These are phyloP conservation scores for Corynascus novoguineensis DNA, from an alignment of 495 filamentous ascomycete species.

Conservation along the genomic window DNA sequence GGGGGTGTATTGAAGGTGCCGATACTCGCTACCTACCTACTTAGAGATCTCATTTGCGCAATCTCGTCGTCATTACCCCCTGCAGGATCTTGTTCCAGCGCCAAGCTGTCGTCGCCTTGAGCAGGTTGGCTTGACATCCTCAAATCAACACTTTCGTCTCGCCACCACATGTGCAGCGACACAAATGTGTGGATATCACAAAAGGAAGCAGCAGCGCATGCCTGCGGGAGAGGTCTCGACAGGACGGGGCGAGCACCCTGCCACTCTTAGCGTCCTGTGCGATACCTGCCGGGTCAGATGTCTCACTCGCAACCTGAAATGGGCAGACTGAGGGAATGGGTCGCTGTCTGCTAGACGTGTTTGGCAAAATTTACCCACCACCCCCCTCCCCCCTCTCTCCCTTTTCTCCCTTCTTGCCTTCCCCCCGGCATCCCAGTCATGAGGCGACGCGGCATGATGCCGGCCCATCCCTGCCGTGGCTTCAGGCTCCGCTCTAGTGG, in stretches of 20 bases:
- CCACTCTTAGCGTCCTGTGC: background rate
- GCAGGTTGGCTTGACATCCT: background rate
- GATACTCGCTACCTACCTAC: no score
- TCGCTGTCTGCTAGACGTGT: background rate
- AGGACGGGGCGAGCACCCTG: background rate
- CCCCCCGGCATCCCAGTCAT: background rate
- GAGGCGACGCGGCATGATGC: slow-evolving; percentile 1
- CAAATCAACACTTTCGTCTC: background rate
- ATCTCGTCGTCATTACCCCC: slow-evolving; percentile 12
- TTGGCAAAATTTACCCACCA: background rate
- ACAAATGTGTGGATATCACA: no score
- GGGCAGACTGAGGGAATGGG: background rate
- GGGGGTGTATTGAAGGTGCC: no score
- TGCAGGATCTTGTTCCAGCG: slow-evolving; percentile 15
- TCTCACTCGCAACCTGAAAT: slow-evolving; percentile 4
- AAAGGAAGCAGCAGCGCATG: background rate
- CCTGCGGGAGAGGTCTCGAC: background rate
- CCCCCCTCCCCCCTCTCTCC: background rate
- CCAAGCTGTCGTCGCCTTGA: slow-evolving; percentile 4
- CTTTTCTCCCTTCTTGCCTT: no score
- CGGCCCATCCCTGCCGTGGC: slow-evolving; percentile 6
- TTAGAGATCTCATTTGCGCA: slow-evolving; percentile 8
- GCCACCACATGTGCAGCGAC: no score
- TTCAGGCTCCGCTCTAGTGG: slow-evolving; percentile 11
- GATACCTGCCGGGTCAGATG: background rate